A percentile compares a stretch with the other conserved stretches of the same genome.
phyloP scores from a whole-genome alignment of 2,329 filamentous ascomycete genomes.

The Colletotrichum salicis region DNA sequence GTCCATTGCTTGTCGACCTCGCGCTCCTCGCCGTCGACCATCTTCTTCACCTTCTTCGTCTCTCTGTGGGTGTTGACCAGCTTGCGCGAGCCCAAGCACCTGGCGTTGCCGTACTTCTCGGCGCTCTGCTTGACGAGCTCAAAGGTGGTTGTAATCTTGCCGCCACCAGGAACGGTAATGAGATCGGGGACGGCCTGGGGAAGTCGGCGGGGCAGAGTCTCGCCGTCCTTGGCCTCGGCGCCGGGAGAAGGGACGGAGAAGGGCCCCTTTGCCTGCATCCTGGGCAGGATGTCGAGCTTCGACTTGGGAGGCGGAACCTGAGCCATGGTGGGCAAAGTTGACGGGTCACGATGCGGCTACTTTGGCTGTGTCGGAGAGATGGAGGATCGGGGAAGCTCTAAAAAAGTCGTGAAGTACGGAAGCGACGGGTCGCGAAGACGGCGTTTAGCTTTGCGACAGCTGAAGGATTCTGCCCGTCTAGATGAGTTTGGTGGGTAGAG shows the following conservation, averaged over 20 bases:
- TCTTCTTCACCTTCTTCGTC: slow-evolving; percentile 90
- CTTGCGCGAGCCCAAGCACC: slow-evolving; percentile 75
- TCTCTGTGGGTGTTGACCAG: slow-evolving; percentile 82
- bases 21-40: slow-evolving; percentile 81
- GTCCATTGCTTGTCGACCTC: slow-evolving; percentile 90
- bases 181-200: slow-evolving; percentile 71
- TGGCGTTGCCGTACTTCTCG: slow-evolving; percentile 71
- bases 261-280: slow-evolving; percentile 68
- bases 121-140: slow-evolving; percentile 79
- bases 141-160: slow-evolving; percentile 77
- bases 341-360: not conserved
- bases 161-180: slow-evolving; percentile 64
- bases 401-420: not conserved
- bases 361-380: not conserved
- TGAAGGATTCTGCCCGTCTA: not conserved
- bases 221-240: slow-evolving; percentile 72
- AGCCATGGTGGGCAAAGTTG: slow-evolving; percentile 21
- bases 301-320: slow-evolving; percentile 22
- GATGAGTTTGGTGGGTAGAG: not conserved
- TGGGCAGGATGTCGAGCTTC: slow-evolving; percentile 48
- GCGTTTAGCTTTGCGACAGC: not conserved
- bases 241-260: slow-evolving; percentile 77
- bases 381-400: slow-evolving; percentile 8
- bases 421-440: slow-evolving; percentile 12
- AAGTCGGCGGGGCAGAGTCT: slow-evolving; percentile 79